These are phyloP conservation scores for Beauveria varroae DNA, from an alignment of 2,329 filamentous ascomycete species.

Conservation along the genomic window DNA sequence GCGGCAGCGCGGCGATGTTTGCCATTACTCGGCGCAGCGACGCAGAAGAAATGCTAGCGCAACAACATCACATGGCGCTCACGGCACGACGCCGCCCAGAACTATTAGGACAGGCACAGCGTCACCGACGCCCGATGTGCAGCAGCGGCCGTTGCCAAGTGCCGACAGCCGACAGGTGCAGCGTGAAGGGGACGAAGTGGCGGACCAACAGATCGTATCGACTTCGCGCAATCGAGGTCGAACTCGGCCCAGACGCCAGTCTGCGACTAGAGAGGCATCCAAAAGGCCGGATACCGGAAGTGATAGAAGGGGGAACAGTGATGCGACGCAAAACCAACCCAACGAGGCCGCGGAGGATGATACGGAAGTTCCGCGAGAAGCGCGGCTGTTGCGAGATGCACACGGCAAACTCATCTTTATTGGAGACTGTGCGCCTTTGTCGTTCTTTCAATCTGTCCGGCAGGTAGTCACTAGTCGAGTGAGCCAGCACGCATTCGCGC, in stretches of 20 bases:
- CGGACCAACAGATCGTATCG: too few species aligned
- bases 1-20: slow-evolving; percentile 34
- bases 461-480: slow-evolving; percentile 43
- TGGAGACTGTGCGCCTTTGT: slow-evolving; percentile 48
- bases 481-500: slow-evolving; percentile 42
- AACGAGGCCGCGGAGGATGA: slow-evolving; percentile 37
- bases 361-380: slow-evolving; percentile 47
- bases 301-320: neutral
- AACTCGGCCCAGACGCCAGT: neutral
- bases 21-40: slow-evolving; percentile 40
- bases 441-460: slow-evolving; percentile 47
- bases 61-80: neutral
- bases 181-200: neutral
- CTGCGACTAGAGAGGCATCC: slow-evolving; percentile 13
- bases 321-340: neutral
- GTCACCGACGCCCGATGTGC: slow-evolving; percentile 2
- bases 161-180: neutral
- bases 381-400: slow-evolving; percentile 42
- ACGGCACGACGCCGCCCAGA: neutral
- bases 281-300: neutral
- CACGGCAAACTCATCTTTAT: slow-evolving; percentile 49
- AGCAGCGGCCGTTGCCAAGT: neutral
- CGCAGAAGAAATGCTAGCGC: slow-evolving; percentile 25
- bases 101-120: neutral
- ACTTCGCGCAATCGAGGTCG: neutral